Evolutionary conservation across 2,329 filamentous ascomycete species (phyloP), one percentile per base, ranked within the genome.

Genomic region (Phyllosticta citribraziliensis): DNA sequence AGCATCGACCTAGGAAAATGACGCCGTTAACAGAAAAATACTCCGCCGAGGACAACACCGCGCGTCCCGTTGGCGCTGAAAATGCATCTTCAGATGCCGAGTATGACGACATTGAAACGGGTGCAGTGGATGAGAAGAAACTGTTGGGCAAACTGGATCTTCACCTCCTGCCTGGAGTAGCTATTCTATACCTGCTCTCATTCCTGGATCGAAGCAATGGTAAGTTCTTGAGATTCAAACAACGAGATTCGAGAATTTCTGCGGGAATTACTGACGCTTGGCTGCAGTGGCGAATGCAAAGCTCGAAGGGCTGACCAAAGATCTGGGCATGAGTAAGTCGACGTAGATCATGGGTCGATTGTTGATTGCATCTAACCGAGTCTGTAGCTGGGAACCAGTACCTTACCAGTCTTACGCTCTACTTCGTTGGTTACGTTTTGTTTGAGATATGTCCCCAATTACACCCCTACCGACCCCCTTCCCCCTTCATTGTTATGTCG

Each of bases 351-450:
- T 20, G 19, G 12, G n/a, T 52, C 2, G 24, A 19, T 3, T 11
- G 57, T 61, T 50, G 25, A 24, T 17, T 24, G 47, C 52, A 80
- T 80, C 80, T 25, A 12, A 62, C 24, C 12, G 5, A 50, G 20
- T 33, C 11, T 10, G 20, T 14, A 61, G 59, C 72, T 0, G 72
- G 71, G 0, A 72, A 74, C 61, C 78, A 87, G 65, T 88, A 89
- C 62, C 75, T 88, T 0, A 85, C 82, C 0, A 84, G 84, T 1
- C 68, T 88, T 51, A 88, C 85, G 0, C 70, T 88, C 0, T 89
- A 87, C 70, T 89, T 89, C 67, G 74, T 79, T 61, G 75, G 75
- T 4, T 80, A 80, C 62, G 76, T 79, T 9, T 63, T 78, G 2
- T 76, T 80, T 61, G 78, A 80, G 65, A 73, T 66, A 54, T 57